Base-by-base conservation (phyloP, 495 filamentous ascomycete species). In the Hypoxylon rickii region DNA sequence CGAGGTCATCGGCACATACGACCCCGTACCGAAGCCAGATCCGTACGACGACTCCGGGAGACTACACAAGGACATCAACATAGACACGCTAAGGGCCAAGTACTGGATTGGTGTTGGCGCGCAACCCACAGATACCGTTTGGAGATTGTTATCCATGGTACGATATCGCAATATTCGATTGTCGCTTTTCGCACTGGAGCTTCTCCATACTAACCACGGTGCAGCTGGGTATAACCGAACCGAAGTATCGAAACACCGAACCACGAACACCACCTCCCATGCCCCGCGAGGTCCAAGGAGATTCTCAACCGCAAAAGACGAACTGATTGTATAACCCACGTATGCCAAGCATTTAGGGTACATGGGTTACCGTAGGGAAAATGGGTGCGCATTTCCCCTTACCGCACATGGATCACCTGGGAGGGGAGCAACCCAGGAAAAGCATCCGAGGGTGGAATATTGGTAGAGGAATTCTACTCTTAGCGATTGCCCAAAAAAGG, bases 101-200 rank as follows among this genome's bases (percentile, higher is more conserved):
- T 98, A 98, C 75, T 98, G 94, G 94, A 76, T 98, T 11, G 94
- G 94, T 69, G 92, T 97, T 7, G 94, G 94, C 2, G 94, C 94
- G 32, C 94, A 98, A 73, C 92, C 94, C 20, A 92, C 86, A 59
- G 89, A 96, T 59, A 82, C 88, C 3, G 88, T 86, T 20, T 95
- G 91, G 94, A 79, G 91, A 73, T 66, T 98, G 61, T 71, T 98
- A 71, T 77, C 77, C 44, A 84, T 96, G 89, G 94, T 96, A 77
- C 42, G 88, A 44, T 13, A 47, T 29, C 15, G 1, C 7, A 10
- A 31, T 3, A 11, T 6, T 3, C 8, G 10, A 7, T 2, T 18
- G 2, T 7, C 26, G n/a, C 6, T n/a, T 21, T 13, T 26, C 3
- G n/a, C 11, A 10, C 12, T 37, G 3, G 21, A 38, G 3, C 13